A percentile compares a stretch with the other conserved stretches of the same genome.
These are phyloP conservation scores for Fremontodendron californicum DNA, from an alignment of 345 rosid genomes.

Conservation along the genomic window DNA sequence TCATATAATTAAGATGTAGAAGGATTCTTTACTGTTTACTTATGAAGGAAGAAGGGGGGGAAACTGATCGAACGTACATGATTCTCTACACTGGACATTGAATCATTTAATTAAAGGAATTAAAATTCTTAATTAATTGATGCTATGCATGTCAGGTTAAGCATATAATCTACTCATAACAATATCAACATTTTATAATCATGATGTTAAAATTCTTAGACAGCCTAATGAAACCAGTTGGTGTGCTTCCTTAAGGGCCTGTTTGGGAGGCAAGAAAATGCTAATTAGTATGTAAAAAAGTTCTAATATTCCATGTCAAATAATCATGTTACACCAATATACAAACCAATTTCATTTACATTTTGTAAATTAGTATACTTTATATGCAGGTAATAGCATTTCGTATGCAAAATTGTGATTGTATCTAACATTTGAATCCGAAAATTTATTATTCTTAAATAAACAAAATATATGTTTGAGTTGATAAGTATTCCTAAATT, in stretches of 20 bases:
- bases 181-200: conserved; percentile 31
- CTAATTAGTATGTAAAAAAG: background rate
- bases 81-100: background rate
- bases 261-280: conserved; percentile 18
- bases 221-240: conserved; percentile 23
- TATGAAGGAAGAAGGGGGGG: background rate
- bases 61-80: background rate
- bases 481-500: background rate
- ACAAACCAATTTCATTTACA: background rate
- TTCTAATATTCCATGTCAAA: background rate
- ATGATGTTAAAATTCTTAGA: conserved; percentile 31
- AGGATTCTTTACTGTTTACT: background rate
- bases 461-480: background rate
- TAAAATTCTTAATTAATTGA: background rate
- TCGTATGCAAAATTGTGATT: background rate
- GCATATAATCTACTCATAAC: conserved; percentile 41
- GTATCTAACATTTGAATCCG: background rate
- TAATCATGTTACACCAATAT: background rate
- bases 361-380: background rate
- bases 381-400: background rate
- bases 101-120: background rate
- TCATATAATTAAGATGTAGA: background rate
- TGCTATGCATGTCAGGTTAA: conserved; percentile 36
- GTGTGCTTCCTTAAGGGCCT: conserved; percentile 20
- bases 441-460: no score